Evolutionary conservation across 2,329 filamentous ascomycete species (phyloP).

Genomic region (Colletotrichum noveboracense): DNA sequence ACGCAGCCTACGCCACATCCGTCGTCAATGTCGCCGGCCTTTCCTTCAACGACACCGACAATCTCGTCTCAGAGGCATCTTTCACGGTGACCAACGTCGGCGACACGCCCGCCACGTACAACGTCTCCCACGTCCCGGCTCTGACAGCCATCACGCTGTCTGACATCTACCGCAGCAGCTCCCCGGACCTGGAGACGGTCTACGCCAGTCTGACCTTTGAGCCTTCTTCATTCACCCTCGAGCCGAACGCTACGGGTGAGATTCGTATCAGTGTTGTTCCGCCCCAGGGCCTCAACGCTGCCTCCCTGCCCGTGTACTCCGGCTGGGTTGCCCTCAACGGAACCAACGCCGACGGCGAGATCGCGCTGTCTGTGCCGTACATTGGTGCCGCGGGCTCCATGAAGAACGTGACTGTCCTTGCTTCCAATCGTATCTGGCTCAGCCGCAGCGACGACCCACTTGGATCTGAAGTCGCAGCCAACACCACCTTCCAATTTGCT

Average conservation of each 20-base stretch:
- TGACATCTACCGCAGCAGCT: constrained; percentile 53
- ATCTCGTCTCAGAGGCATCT: constrained; percentile 52
- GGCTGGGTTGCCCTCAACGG: constrained; percentile 47
- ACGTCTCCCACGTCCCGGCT: constrained; percentile 54
- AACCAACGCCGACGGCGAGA: constrained; percentile 34
- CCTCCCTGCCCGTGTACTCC: constrained; percentile 44
- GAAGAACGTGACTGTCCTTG: constrained; percentile 11
- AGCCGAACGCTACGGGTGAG: constrained; percentile 41
- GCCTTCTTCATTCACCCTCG: not conserved
- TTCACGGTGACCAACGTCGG: constrained; percentile 63
- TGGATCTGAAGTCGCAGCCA: not conserved
- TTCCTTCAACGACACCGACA: constrained; percentile 67
- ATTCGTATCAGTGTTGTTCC: constrained; percentile 49
- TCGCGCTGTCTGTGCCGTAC: constrained; percentile 6
- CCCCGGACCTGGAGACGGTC: constrained; percentile 20
- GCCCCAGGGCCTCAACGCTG: constrained; percentile 36
- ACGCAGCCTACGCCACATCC: constrained; percentile 60
- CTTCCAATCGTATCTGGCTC: not conserved
- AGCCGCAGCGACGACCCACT: constrained; percentile 5
- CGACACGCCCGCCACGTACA: constrained; percentile 52
- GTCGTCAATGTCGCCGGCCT: constrained; percentile 59
- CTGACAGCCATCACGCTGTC: constrained; percentile 37
- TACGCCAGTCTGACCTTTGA: constrained; percentile 32
- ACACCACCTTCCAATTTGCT: constrained; percentile 13
- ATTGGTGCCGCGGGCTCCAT: constrained; percentile 11